Conservation (phyloP, 495 filamentous ascomycete genomes). For the Neurospora sp. region DNA sequence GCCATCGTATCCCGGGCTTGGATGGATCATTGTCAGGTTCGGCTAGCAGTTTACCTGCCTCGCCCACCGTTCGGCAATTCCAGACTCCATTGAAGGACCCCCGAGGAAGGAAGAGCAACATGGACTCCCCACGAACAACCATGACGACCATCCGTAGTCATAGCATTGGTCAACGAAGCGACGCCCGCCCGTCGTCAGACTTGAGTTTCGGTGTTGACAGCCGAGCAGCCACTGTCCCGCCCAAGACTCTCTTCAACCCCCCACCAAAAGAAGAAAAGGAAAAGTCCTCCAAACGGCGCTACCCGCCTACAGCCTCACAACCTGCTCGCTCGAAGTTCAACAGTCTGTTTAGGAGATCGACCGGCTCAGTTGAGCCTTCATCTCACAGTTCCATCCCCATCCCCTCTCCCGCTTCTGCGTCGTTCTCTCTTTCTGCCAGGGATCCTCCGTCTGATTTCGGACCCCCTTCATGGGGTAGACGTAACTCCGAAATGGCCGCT, state of each 20-base stretch:
- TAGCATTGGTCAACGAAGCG: conserved; percentile 24
- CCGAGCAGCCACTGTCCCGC: conserved; percentile 23
- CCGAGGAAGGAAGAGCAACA: conserved; percentile 15
- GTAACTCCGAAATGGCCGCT: conserved; percentile 17
- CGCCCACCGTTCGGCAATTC: conserved; percentile 3
- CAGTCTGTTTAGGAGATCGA: conserved; percentile 31
- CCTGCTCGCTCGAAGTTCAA: conserved; percentile 26
- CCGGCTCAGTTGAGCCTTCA: conserved; percentile 13
- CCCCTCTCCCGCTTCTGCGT: conserved; percentile 24
- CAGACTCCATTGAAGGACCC: background rate
- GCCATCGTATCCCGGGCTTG: conserved; percentile 20
- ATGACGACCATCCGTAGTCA: conserved; percentile 23
- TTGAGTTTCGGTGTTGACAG: conserved; percentile 5
- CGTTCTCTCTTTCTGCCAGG: conserved; percentile 17
- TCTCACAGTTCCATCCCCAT: conserved; percentile 3
- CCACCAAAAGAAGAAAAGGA: conserved; percentile 5
- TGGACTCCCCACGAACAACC: conserved; percentile 11
- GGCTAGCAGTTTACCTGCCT: conserved; percentile 6
- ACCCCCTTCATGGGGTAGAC: conserved; percentile 20
- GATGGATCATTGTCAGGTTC: conserved; percentile 11
- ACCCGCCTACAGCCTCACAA: conserved; percentile 34
- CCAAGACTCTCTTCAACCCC: conserved; percentile 14
- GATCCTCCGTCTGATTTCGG: conserved; percentile 13
- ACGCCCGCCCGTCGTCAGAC: conserved; percentile 4
- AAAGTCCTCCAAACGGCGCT: conserved; percentile 22